These are phyloP conservation scores for Backusella luteola DNA, from an alignment of 192 early-diverging fungal species.

Conservation along the genomic window DNA sequence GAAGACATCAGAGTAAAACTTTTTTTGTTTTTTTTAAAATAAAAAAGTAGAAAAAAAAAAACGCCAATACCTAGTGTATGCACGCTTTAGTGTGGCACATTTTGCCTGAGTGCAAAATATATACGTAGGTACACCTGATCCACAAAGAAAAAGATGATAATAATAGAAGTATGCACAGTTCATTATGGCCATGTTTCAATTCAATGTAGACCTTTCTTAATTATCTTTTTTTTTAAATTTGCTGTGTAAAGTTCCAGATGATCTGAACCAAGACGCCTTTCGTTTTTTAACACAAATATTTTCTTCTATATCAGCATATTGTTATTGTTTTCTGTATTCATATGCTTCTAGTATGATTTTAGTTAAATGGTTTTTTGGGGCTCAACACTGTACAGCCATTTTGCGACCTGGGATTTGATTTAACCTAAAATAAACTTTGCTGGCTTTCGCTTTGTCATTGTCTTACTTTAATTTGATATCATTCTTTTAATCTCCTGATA, in stretches of 20 bases:
- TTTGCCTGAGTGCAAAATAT: neutral
- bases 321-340: neutral
- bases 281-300: neutral
- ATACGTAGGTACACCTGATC: neutral
- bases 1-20: neutral
- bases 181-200: neutral
- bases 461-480: too few relatives aligned
- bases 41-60: neutral
- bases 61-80: neutral
- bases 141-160: neutral
- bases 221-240: neutral
- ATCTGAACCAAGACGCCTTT: neutral
- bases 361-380: neutral
- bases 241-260: neutral
- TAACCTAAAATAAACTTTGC: too few relatives aligned
- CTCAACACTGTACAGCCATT: too few relatives aligned
- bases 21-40: neutral
- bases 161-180: neutral
- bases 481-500: too few relatives aligned
- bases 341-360: neutral
- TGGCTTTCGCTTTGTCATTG: too few relatives aligned
- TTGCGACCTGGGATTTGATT: too few relatives aligned
- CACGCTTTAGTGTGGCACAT: neutral
- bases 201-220: neutral
- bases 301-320: neutral